Base-by-base conservation (phyloP, 106 monocot genomes). In the Narthecium ossifragum region DNA sequence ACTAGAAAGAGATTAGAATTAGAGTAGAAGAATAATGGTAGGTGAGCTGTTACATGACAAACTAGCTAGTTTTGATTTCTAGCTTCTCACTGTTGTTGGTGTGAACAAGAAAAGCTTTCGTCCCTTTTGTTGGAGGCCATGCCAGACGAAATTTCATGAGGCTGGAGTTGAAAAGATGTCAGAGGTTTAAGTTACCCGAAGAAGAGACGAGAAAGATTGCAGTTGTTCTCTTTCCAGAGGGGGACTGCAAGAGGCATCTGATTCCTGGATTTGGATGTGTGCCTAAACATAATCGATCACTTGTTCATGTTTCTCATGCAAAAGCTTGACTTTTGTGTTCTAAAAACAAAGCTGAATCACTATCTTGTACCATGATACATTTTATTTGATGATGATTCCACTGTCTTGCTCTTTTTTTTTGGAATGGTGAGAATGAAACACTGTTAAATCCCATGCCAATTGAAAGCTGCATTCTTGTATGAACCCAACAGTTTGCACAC, bases 201-300 rank as follows among this genome's bases (percentile, higher is more conserved):
- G 64, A 64, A 28, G 64, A 64, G 13, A 51, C 36, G 14, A 9
- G 37, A 26, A 51, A 17, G 14, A 39, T 64, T 26, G 37, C 51
- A 12, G 26, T 37, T 22, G 52, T 26, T 2, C 64, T 64, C 34
- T 64, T 64, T 64, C 51, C 34, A 1, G 43, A 9, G 5, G 14
- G n/a, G 54, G 2, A 1, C 17, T 29, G 54, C 54, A 55, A 55
- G 52, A 52, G 15, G 25, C 5, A 24, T 8, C 25, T 52, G 5
- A 24, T 52, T 7, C 23, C 15, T 46, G 17, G 23, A 21, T 23
- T 22, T 24, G 36, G 36, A 49, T 17, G 14, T 43, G 49, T 22
- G 49, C 18, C 23, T 22, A 1, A 4, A 20, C 6, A 49, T 9
- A 24, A 49, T 24, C 17, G 2, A 24, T 24, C 21, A 9, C 2